These are phyloP conservation scores for Alloascoidea hylecoeti DNA, from an alignment of 805 yeast genomes.

Conservation along the genomic window DNA sequence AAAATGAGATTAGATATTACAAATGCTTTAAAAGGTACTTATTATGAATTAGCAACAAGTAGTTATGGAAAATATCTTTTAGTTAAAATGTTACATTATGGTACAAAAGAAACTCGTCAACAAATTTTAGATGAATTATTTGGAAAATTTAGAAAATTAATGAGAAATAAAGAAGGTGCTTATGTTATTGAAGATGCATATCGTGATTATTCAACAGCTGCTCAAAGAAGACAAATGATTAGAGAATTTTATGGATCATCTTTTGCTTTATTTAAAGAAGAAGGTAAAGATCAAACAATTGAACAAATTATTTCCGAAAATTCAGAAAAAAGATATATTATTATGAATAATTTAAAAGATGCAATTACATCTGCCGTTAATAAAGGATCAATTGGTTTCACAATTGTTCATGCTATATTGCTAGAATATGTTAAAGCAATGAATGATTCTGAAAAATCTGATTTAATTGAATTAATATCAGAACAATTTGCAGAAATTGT, in stretches of 20 bases:
- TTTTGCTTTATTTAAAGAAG: conserved; percentile 78
- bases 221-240: conserved; percentile 81
- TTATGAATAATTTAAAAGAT: conserved; percentile 62
- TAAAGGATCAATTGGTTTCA: conserved; percentile 94
- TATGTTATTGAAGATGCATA: conserved; percentile 90
- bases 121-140: conserved; percentile 72
- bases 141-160: conserved; percentile 79
- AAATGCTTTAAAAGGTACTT: conserved; percentile 55
- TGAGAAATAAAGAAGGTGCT: conserved; percentile 97
- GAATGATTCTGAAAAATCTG: conserved; percentile 56
- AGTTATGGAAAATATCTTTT: conserved; percentile 88
- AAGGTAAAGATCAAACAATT: conserved; percentile 47
- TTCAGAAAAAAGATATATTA: conserved; percentile 65
- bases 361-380: conserved; percentile 85
- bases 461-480: conserved; percentile 65
- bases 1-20: conserved; percentile 66
- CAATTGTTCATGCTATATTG: conserved; percentile 93
- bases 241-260: conserved; percentile 96
- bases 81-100: conserved; percentile 84
- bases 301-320: conserved; percentile 51
- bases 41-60: conserved; percentile 74
- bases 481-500: conserved; percentile 92
- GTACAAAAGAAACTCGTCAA: conserved; percentile 68
- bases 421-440: conserved; percentile 69
- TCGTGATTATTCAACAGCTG: conserved; percentile 70